Percentiles rank a stretch among this genome's conserved stretches.
These are phyloP conservation scores for Ascochyta lentis DNA, from an alignment of 2,329 filamentous ascomycete genomes.

Conservation along the genomic window DNA sequence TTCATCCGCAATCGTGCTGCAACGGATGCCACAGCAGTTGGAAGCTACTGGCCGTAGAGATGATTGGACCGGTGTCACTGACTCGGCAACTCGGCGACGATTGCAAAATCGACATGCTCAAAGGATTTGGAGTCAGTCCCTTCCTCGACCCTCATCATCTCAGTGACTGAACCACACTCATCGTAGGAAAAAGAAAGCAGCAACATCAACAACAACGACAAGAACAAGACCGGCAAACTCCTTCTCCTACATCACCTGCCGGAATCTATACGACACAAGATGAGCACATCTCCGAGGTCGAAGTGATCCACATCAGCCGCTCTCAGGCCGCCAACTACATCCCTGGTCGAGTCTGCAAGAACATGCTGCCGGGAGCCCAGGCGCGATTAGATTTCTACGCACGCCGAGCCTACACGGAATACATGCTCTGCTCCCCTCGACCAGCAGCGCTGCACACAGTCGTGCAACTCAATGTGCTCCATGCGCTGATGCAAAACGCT, in stretches of 20 bases:
- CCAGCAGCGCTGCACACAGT: background rate
- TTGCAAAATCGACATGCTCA: conserved; percentile 1
- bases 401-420: conserved; percentile 1
- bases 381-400: background rate
- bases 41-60: background rate
- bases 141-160: background rate
- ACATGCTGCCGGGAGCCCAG: background rate
- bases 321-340: background rate
- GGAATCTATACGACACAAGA: too few species aligned
- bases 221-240: background rate
- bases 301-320: background rate
- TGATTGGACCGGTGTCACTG: background rate
- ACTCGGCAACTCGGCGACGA: background rate
- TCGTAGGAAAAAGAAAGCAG: background rate
- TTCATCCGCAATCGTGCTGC: background rate
- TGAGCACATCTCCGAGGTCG: background rate
- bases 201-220: background rate
- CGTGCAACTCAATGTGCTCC: conserved; percentile 3
- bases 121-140: background rate
- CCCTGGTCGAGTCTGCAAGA: conserved; percentile 1
- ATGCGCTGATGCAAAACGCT: conserved; percentile 6
- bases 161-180: background rate
- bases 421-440: background rate
- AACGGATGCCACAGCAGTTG: background rate
- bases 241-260: background rate